Conservation (phyloP, 164 flowering plant genomes). For the Magnolia officinalis region DNA sequence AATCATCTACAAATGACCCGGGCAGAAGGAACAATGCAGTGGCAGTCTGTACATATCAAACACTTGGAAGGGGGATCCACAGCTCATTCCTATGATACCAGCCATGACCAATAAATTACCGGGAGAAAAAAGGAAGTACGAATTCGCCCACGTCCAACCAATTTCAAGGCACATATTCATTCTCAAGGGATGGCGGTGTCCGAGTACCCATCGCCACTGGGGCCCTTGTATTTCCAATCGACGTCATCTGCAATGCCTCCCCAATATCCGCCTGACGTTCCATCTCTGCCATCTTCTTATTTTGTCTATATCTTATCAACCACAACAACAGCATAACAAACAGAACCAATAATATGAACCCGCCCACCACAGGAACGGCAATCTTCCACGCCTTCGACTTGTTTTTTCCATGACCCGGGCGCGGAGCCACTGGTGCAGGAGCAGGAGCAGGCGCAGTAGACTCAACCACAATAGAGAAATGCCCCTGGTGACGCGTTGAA, state of each 20-base stretch:
- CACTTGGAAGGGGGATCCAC: slow-evolving; percentile 1
- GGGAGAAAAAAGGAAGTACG: neutral
- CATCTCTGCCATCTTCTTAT: slow-evolving; percentile 58
- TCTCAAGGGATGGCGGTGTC: slow-evolving; percentile 29
- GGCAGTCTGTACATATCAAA: slow-evolving; percentile 15
- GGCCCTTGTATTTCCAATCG: slow-evolving; percentile 24
- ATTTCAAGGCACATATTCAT: slow-evolving; percentile 26
- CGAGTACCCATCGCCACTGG: slow-evolving; percentile 34
- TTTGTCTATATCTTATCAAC: slow-evolving; percentile 32
- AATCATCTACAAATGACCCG: slow-evolving; percentile 1
- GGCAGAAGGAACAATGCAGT: neutral
- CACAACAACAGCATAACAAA: slow-evolving; percentile 37
- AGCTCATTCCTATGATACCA: neutral
- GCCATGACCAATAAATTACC: slow-evolving; percentile 8
- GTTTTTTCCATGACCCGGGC: slow-evolving; percentile 8
- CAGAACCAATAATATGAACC: slow-evolving; percentile 36
- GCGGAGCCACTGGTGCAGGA: slow-evolving; percentile 33
- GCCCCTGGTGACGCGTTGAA: slow-evolving; percentile 53
- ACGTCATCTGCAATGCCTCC: slow-evolving; percentile 31
- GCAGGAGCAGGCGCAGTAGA: slow-evolving; percentile 41
- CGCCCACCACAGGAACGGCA: slow-evolving; percentile 61
- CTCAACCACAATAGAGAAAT: slow-evolving; percentile 67
- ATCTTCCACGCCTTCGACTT: slow-evolving; percentile 51
- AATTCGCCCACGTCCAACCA: neutral
- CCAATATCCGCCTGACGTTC: slow-evolving; percentile 72